Evolutionary conservation across 345 rosid genomes (phyloP).

Genomic region (Salix arbutifolia): DNA sequence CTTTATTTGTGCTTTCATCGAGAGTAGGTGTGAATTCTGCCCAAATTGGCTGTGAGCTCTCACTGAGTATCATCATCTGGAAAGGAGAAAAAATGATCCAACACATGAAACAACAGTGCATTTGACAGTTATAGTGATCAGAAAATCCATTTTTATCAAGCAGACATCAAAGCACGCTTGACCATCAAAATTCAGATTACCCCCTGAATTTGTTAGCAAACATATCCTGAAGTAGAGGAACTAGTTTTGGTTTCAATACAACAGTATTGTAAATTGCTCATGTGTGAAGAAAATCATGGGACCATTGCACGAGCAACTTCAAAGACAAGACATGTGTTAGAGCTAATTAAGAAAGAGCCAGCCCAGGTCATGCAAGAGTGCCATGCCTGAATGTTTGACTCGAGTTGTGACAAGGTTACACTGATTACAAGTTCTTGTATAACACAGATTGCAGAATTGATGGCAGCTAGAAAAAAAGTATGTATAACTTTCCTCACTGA

Average conservation of each 20-base stretch:
- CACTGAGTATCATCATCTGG: slow-evolving; percentile 59
- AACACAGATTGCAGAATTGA: not conserved
- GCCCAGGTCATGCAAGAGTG: not conserved
- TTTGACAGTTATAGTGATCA: not conserved
- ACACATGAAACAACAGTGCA: not conserved
- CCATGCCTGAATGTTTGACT: not conserved
- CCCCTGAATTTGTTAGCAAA: not conserved
- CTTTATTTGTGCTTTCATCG: slow-evolving; percentile 27
- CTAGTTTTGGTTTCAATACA: not conserved
- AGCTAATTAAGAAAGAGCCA: not conserved
- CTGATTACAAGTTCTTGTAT: not conserved
- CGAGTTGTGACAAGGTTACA: not conserved
- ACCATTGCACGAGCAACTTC: not conserved
- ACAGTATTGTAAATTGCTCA: not conserved
- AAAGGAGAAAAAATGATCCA: slow-evolving; percentile 6
- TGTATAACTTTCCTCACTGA: not conserved
- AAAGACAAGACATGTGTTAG: not conserved
- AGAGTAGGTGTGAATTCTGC: slow-evolving; percentile 36
- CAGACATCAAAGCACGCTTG: not conserved
- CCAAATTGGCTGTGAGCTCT: slow-evolving; percentile 55
- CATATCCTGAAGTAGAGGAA: not conserved
- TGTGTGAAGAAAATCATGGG: not conserved
- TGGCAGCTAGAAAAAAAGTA: not conserved
- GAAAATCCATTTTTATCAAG: not conserved
- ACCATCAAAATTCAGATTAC: not conserved